Percentiles rank a stretch among this genome's conserved stretches.
These are phyloP conservation scores for Chenopodium formosanum DNA, from an alignment of 148 eudicot genomes.

Conservation along the genomic window DNA sequence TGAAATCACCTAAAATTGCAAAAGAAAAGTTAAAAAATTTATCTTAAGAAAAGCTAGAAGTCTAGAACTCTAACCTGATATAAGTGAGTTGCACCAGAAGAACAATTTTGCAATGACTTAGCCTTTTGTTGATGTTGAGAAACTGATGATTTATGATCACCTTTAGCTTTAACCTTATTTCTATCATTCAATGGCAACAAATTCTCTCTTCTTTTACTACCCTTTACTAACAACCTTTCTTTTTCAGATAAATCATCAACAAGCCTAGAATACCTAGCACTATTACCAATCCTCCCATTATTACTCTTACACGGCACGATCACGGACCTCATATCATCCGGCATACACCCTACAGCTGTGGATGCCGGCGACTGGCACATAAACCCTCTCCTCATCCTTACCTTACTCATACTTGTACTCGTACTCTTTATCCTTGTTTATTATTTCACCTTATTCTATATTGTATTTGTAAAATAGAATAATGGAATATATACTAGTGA, in stretches of 20 bases:
- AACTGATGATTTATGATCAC: slow-evolving; percentile 12
- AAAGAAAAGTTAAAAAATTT: no score
- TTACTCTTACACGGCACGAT: slow-evolving; percentile 29
- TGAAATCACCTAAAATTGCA: no score
- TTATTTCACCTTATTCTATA: background rate
- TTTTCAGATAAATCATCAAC: background rate
- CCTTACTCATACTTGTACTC: slow-evolving; percentile 27
- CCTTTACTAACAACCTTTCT: background rate
- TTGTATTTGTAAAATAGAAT: background rate
- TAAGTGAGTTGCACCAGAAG: slow-evolving; percentile 14
- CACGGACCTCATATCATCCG: slow-evolving; percentile 37
- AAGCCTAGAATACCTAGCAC: slow-evolving; percentile 13
- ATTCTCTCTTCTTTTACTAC: slow-evolving; percentile 2
- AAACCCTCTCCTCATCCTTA: slow-evolving; percentile 55
- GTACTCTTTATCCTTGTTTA: background rate
- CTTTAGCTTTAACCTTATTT: background rate
- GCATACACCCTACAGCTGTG: slow-evolving; percentile 38
- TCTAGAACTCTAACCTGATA: slow-evolving; percentile 38
- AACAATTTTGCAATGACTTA: slow-evolving; percentile 7
- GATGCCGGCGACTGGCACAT: slow-evolving; percentile 55
- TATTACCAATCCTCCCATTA: background rate
- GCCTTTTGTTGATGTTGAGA: slow-evolving; percentile 6
- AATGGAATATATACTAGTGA: background rate
- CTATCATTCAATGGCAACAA: slow-evolving; percentile 20
- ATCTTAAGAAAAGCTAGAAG: no score